These are phyloP conservation scores for Trichomonas tenax DNA, from an alignment of 208 protist genomes.

Conservation along the genomic window DNA sequence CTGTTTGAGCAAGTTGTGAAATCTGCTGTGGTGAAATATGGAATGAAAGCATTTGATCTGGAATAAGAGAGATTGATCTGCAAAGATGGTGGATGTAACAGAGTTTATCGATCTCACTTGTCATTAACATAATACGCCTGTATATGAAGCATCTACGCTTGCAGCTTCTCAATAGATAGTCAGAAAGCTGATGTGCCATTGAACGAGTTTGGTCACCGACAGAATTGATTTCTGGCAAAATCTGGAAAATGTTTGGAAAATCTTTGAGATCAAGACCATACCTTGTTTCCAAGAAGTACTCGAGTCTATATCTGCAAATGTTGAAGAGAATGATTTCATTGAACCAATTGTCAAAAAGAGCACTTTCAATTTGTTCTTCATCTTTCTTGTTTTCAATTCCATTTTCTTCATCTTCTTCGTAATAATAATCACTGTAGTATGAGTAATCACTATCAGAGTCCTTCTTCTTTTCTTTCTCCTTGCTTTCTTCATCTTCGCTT, in stretches of 20 bases:
- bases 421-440: not conserved
- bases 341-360: not conserved
- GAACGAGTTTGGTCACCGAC: not conserved
- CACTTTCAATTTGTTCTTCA: not conserved
- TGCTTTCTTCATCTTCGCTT: not conserved
- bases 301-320: not conserved
- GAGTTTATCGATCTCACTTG: not conserved
- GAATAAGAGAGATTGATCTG: not conserved
- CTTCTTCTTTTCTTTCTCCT: not conserved
- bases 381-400: not conserved
- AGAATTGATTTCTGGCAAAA: not conserved
- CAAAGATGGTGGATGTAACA: not conserved
- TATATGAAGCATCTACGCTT: constrained; percentile 4
- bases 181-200: not conserved
- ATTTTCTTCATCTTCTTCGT: not conserved
- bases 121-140: not conserved
- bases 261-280: not conserved
- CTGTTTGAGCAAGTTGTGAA: not conserved
- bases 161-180: not conserved
- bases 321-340: not conserved
- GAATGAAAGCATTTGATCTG: not conserved
- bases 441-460: not conserved
- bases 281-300: not conserved
- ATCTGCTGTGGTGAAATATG: not conserved
- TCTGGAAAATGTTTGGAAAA: not conserved